phyloP scores from a whole-genome alignment of 2,329 filamentous ascomycete genomes.

The Xylaria digitata region DNA sequence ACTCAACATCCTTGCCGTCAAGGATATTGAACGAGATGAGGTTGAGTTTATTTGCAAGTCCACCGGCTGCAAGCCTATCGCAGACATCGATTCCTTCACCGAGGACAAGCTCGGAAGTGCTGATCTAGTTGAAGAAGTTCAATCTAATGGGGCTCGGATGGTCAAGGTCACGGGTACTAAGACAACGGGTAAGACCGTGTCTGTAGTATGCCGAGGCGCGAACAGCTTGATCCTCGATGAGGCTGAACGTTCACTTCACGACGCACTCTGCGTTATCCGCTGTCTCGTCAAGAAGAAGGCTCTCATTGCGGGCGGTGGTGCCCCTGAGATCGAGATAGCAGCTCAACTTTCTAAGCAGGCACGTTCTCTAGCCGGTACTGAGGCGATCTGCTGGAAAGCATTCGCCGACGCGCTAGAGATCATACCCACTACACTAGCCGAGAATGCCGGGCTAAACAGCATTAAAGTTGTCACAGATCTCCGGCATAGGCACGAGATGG shows the following conservation, averaged over 20 bases:
- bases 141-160: constrained; percentile 87
- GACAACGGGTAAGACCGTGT: constrained; percentile 86
- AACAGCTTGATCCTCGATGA: constrained; percentile 96
- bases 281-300: constrained; percentile 99
- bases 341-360: constrained; percentile 85
- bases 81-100: constrained; percentile 97
- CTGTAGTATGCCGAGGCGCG: constrained; percentile 92
- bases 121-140: constrained; percentile 92
- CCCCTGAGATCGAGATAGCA: constrained; percentile 95
- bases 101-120: constrained; percentile 97
- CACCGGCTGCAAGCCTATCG: constrained; percentile 98
- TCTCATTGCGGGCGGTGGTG: constrained; percentile 96
- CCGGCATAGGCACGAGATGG: constrained; percentile 91
- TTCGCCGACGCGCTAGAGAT: constrained; percentile 98
- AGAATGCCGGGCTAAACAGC: constrained; percentile 97
- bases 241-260: constrained; percentile 95
- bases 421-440: constrained; percentile 93
- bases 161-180: constrained; percentile 96
- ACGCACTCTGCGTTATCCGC: constrained; percentile 96
- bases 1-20: constrained; percentile 93
- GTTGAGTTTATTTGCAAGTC: constrained; percentile 99
- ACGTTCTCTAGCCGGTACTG: constrained; percentile 86
- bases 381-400: constrained; percentile 98
- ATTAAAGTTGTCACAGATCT: constrained; percentile 99
- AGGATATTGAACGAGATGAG: constrained; percentile 98